phyloP scores from a whole-genome alignment of 192 early-diverging fungal genomes.

The Kickxella alabastrina region DNA sequence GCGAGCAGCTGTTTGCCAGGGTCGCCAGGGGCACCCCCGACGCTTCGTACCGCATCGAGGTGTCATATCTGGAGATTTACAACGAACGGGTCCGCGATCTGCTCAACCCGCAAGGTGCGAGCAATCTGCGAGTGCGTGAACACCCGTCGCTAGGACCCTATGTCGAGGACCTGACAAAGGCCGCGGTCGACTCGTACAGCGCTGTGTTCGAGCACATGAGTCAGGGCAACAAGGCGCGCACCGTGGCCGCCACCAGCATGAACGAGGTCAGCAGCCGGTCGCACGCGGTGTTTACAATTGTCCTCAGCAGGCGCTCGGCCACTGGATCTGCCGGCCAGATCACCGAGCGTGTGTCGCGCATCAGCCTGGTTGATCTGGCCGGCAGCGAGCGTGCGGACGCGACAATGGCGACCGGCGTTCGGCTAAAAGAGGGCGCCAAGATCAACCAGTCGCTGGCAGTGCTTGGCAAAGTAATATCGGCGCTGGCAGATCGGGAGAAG shows the following conservation, averaged over 20 bases:
- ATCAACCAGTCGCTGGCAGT: slow-evolving; percentile 93
- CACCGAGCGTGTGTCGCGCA: slow-evolving; percentile 74
- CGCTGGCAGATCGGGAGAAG: slow-evolving; percentile 69
- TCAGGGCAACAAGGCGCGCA: slow-evolving; percentile 75
- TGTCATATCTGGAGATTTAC: slow-evolving; percentile 92
- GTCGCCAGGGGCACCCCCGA: slow-evolving; percentile 14
- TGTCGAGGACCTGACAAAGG: slow-evolving; percentile 85
- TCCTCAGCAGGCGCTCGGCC: slow-evolving; percentile 62
- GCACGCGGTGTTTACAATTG: slow-evolving; percentile 78
- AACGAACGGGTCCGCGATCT: slow-evolving; percentile 81
- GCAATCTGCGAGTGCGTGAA: slow-evolving; percentile 76
- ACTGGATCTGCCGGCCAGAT: slow-evolving; percentile 48
- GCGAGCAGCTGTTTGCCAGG: slow-evolving; percentile 68
- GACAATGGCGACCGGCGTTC: slow-evolving; percentile 77
- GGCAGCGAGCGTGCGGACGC: slow-evolving; percentile 88
- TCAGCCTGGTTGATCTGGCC: slow-evolving; percentile 86
- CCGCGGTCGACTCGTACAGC: slow-evolving; percentile 71
- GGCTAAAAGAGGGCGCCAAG: slow-evolving; percentile 88
- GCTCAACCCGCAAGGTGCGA: slow-evolving; percentile 69
- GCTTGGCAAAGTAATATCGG: slow-evolving; percentile 91
- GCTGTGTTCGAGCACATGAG: slow-evolving; percentile 74
- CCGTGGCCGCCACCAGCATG: slow-evolving; percentile 91
- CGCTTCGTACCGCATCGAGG: slow-evolving; percentile 64
- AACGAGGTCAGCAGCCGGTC: slow-evolving; percentile 89
- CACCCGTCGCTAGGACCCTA: slow-evolving; percentile 79